Conservation (phyloP, 1,139 yeast genomes). For the Yamadazyma jaroonii region DNA sequence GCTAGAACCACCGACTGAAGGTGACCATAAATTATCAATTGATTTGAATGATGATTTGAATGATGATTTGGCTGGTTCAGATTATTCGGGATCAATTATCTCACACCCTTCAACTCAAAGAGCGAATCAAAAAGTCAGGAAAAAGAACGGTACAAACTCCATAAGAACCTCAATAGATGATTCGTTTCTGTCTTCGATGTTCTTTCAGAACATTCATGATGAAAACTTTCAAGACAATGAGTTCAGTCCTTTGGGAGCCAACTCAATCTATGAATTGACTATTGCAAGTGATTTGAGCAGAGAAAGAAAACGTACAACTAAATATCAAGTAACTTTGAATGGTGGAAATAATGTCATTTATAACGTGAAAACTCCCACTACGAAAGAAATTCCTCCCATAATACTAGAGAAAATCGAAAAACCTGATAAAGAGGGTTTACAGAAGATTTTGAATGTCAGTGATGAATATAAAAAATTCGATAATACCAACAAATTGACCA, state of each 20-base stretch:
- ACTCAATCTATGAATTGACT: conserved; percentile 73
- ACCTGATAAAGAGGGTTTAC: conserved; percentile 49
- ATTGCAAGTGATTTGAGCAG: conserved; percentile 53
- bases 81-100: conserved; percentile 12
- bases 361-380: conserved; percentile 68
- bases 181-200: conserved; percentile 31
- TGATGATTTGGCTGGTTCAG: conserved; percentile 35
- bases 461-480: conserved; percentile 58
- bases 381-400: conserved; percentile 82
- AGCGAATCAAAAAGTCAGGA: background rate
- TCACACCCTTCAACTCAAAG: conserved; percentile 9
- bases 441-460: conserved; percentile 40
- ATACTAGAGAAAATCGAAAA: conserved; percentile 57
- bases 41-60: conserved; percentile 43
- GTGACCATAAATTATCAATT: conserved; percentile 17
- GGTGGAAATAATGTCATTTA: conserved; percentile 39
- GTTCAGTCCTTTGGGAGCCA: conserved; percentile 70
- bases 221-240: conserved; percentile 14
- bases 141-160: conserved; percentile 1
- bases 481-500: conserved; percentile 48
- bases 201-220: conserved; percentile 23
- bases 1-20: background rate
- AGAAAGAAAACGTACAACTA: conserved; percentile 31
- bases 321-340: conserved; percentile 35
- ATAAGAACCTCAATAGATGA: conserved; percentile 38